Evolutionary conservation across 164 flowering plant genomes (phyloP).

Genomic region (Stephania yunnanensis): DNA sequence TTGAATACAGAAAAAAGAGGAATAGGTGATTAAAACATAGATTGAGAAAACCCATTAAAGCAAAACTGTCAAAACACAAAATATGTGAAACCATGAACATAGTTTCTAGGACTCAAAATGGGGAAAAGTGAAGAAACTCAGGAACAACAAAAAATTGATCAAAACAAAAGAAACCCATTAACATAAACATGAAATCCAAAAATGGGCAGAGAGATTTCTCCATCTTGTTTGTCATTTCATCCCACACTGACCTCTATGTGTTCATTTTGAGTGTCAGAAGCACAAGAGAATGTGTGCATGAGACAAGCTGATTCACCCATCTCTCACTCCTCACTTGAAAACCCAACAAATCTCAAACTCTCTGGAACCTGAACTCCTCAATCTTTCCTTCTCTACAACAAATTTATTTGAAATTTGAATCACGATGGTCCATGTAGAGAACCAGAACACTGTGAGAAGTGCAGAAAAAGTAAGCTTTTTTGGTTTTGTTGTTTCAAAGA

Average conservation of each 20-base stretch:
- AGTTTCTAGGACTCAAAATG: not conserved
- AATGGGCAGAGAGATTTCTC: not conserved
- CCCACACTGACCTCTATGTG: slow-evolving; percentile 27
- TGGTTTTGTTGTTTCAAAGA: not conserved
- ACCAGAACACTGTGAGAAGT: not conserved
- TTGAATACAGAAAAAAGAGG: not conserved
- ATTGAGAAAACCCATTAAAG: slow-evolving; percentile 3
- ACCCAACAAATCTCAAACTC: not conserved
- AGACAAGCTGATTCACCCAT: slow-evolving; percentile 67
- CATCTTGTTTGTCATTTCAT: too few relatives aligned
- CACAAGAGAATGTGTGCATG: slow-evolving; percentile 45
- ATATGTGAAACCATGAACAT: not conserved
- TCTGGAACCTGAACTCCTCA: not conserved
- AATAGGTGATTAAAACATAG: not conserved
- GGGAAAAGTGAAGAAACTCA: not conserved
- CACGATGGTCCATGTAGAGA: not conserved
- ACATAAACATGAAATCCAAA: slow-evolving; percentile 10
- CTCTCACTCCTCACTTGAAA: slow-evolving; percentile 9
- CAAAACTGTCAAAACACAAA: not conserved
- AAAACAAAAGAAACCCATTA: slow-evolving; percentile 13
- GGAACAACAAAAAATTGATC: slow-evolving; percentile 5
- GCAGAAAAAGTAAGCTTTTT: not conserved
- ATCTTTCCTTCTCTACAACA: slow-evolving; percentile 6
- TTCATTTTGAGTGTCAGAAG: slow-evolving; percentile 31
- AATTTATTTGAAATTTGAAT: slow-evolving; percentile 24